These are phyloP conservation scores for Solanum hybrid DNA, from an alignment of 305 asterid genomes.

Conservation along the genomic window DNA sequence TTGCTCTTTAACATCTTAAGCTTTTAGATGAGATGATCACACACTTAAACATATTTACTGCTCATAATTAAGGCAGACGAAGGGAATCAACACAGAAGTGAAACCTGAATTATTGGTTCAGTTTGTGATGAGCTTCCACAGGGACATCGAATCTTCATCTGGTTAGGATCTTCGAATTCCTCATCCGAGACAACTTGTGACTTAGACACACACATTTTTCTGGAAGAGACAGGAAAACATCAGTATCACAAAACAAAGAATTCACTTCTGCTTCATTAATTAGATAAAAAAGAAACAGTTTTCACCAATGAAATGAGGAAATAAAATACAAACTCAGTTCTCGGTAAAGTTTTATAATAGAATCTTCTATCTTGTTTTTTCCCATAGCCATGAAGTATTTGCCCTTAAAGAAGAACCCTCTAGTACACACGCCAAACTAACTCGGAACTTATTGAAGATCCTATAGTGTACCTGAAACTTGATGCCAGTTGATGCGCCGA, in stretches of 20 bases:
- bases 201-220: slow-evolving; percentile 73
- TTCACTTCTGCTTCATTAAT: background rate
- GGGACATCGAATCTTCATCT: slow-evolving; percentile 64
- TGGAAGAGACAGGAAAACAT: slow-evolving; percentile 24
- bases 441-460: background rate
- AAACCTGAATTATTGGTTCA: slow-evolving; percentile 80
- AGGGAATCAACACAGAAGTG: background rate
- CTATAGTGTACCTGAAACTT: background rate
- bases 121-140: slow-evolving; percentile 70
- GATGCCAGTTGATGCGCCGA: slow-evolving; percentile 6
- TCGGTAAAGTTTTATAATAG: background rate
- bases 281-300: background rate
- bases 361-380: background rate
- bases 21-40: background rate
- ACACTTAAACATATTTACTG: background rate
- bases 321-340: background rate
- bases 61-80: background rate
- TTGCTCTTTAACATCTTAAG: background rate
- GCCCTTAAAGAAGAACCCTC: background rate
- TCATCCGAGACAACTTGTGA: slow-evolving; percentile 68
- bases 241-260: background rate
- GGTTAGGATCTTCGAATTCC: slow-evolving; percentile 53
- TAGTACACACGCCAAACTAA: background rate
- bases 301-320: background rate
- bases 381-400: background rate